These are phyloP conservation scores for Aquilaria agallochum DNA, from an alignment of 441 rosid species.

Conservation along the genomic window DNA sequence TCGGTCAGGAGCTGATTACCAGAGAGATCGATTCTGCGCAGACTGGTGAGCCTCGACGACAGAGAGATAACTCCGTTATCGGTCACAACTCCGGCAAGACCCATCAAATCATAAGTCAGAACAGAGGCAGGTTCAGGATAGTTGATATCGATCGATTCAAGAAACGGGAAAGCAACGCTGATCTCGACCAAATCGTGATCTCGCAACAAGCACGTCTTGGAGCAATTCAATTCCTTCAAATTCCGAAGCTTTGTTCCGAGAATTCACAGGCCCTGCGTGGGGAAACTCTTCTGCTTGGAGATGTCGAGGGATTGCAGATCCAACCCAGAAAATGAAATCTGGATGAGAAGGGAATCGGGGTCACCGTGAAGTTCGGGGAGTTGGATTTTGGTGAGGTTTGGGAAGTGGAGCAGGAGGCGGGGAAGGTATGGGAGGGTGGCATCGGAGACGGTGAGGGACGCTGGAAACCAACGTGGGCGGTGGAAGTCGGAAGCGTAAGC, in stretches of 20 bases:
- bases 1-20: conserved; percentile 67
- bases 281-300: conserved; percentile 32
- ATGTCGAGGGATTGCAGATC: conserved; percentile 45
- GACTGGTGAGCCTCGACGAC: conserved; percentile 38
- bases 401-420: conserved; percentile 46
- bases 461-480: too few species aligned
- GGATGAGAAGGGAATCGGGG: conserved; percentile 28
- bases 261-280: conserved; percentile 21
- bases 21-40: conserved; percentile 51
- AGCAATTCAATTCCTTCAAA: conserved; percentile 46
- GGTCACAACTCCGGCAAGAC: conserved; percentile 21
- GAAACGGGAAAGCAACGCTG: conserved; percentile 39
- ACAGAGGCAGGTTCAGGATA: conserved; percentile 29
- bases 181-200: conserved; percentile 38
- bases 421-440: conserved; percentile 32
- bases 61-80: conserved; percentile 48
- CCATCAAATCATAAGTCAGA: conserved; percentile 14
- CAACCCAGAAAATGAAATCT: conserved; percentile 33
- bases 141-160: conserved; percentile 62
- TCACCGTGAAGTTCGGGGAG: conserved; percentile 24
- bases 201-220: conserved; percentile 19
- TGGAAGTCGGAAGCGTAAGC: too few species aligned
- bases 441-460: conserved; percentile 35
- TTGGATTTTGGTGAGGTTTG: conserved; percentile 33
- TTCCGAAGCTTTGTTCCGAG: conserved; percentile 23